A percentile compares a stretch with the other conserved stretches of the same genome.
phyloP scores from a whole-genome alignment of 1,284 basidiomycete species.

The Naganishia albida region DNA sequence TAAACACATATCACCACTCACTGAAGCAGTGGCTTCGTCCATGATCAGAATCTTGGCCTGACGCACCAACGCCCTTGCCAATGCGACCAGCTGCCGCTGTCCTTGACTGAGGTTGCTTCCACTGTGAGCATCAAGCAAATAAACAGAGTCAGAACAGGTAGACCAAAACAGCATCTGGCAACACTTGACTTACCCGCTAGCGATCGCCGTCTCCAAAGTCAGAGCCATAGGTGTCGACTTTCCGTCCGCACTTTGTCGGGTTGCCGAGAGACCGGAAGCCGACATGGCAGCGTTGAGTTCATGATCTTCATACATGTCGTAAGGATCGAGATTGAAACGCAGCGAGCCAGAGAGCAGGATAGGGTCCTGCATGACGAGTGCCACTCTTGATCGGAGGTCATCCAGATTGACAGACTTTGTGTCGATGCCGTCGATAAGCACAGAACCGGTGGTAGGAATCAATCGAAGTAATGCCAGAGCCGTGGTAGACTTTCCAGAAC shows the following conservation, averaged over 20 bases:
- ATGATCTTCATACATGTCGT: constrained; percentile 70
- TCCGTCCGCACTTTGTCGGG: constrained; percentile 35
- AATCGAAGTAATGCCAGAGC: constrained; percentile 48
- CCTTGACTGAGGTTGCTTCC: constrained; percentile 70
- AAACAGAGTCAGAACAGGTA: neutral
- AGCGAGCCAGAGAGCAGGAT: constrained; percentile 62
- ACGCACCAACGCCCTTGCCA: constrained; percentile 60
- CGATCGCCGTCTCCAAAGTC: constrained; percentile 51
- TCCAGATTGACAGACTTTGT: constrained; percentile 64
- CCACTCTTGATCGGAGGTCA: constrained; percentile 57
- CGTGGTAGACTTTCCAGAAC: constrained; percentile 68
- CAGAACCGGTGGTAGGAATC: constrained; percentile 55
- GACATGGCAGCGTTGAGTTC: constrained; percentile 59
- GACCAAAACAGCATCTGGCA: constrained; percentile 53
- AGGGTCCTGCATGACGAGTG: constrained; percentile 66
- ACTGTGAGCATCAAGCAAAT: constrained; percentile 26
- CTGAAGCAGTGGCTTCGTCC: constrained; percentile 58
- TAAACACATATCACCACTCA: constrained; percentile 25
- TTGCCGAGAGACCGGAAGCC: constrained; percentile 42
- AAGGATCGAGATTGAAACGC: constrained; percentile 74
- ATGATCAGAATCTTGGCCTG: constrained; percentile 59
- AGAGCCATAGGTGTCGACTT: constrained; percentile 41
- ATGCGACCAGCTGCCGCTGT: constrained; percentile 66
- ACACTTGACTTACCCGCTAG: constrained; percentile 57
- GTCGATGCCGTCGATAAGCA: constrained; percentile 53